phyloP scores from a whole-genome alignment of 2,329 filamentous ascomycete species.

The Canariomyces notabilis region DNA sequence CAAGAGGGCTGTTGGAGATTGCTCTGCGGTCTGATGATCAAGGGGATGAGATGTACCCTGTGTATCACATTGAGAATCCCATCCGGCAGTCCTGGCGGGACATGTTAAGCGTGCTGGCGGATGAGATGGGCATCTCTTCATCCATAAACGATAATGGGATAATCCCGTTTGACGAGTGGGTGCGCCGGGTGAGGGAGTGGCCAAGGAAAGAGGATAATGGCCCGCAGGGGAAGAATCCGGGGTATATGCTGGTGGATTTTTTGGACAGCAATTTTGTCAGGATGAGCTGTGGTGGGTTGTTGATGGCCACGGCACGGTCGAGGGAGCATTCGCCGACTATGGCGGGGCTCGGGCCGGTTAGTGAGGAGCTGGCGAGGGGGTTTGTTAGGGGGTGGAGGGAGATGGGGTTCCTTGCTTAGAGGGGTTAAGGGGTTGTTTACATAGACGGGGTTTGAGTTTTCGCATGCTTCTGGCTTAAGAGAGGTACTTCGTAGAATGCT shows the following conservation, averaged over 20 bases:
- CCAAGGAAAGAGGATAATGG: background rate
- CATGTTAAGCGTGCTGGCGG: background rate
- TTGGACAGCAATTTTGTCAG: constrained; percentile 2
- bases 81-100: constrained; percentile 26
- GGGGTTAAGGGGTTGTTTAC: no score
- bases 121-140: background rate
- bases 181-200: background rate
- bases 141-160: no score
- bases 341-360: background rate
- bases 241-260: constrained; percentile 1
- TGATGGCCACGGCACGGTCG: constrained; percentile 1
- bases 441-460: no score
- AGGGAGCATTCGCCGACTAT: constrained; percentile 1
- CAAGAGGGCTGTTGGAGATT: constrained; percentile 26
- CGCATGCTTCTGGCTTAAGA: no score
- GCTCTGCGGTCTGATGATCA: constrained; percentile 5
- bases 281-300: constrained; percentile 2
- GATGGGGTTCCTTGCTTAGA: background rate
- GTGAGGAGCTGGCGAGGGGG: background rate
- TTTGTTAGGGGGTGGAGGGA: constrained; percentile 3
- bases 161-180: constrained; percentile 1
- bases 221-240: constrained; percentile 5
- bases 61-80: constrained; percentile 31
- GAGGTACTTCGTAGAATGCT: no score
- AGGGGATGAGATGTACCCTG: constrained; percentile 12